Evolutionary conservation across 1,284 basidiomycete species (phyloP), one percentile per base, ranked within the genome.

Genomic region (Irpex lacteus): DNA sequence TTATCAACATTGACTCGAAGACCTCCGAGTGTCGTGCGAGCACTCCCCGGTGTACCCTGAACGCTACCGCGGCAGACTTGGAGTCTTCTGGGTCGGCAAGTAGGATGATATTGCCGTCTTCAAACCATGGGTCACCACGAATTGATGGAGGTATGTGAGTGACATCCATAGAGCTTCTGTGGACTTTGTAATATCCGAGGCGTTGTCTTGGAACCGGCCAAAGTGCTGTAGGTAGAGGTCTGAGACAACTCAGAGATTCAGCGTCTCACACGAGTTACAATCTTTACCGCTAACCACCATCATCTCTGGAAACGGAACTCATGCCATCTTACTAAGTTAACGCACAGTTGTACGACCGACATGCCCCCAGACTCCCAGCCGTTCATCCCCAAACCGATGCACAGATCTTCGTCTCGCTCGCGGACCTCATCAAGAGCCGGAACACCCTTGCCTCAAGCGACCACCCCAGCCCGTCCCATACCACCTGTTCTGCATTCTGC

Each of bases 11-110:
- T 40, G 82, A 79, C 60, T 80, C 77, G 69, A 89, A 87, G 52
- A 88, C 74, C 68, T 86, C 85, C 15, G 86, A 88, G 69, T 87
- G 84, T 47, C 85, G 76, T 0, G 81, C 79, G 66, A 89, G 78
- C 54, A 88, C 79, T 38, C 85, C 83, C 34, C 83, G 80, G 70
- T 88, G 85, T 4, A 88, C 77, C 52, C 80, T 83, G 76, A 85
- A 87, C 3, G 80, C 81, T 57, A 80, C 79, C 5, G 74, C 72
- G 6, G 73, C 26, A 26, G 26, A 26, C 26, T 26, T 44, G 15
- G 36, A 68, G 61, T 79, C 78, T 36, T 76, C 64, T 18, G 80
- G 77, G 36, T 74, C 72, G 5, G 82, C 78, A 50, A 82, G 70
- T 3, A 87, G 76, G 34, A 86, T 73, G 53, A 86, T 78, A 69